Evolutionary conservation across 495 filamentous ascomycete species (phyloP).

Genomic region (Aspergillus asperescens): DNA sequence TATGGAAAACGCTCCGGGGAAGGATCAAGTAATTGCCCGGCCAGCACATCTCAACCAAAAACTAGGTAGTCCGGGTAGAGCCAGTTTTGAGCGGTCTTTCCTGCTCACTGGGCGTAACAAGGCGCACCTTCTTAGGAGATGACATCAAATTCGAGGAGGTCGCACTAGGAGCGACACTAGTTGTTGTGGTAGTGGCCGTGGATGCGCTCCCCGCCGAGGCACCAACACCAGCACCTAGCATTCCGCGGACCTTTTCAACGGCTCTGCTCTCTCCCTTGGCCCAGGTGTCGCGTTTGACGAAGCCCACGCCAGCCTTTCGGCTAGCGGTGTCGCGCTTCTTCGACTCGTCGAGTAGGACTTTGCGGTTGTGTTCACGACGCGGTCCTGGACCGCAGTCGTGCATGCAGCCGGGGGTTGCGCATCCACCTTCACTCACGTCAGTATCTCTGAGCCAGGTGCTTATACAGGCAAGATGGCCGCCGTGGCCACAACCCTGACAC

Average conservation of each 20-base stretch:
- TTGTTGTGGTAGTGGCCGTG: constrained; percentile 12
- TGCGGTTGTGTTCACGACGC: constrained; percentile 45
- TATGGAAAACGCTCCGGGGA: not conserved
- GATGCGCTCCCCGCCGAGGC: constrained; percentile 23
- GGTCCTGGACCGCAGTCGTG: constrained; percentile 66
- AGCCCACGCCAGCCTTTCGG: constrained; percentile 31
- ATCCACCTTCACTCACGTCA: constrained; percentile 60
- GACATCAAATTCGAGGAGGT: constrained; percentile 31
- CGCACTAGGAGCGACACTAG: constrained; percentile 17
- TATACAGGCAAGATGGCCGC: constrained; percentile 66
- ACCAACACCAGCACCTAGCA: constrained; percentile 31
- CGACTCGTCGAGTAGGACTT: constrained; percentile 29
- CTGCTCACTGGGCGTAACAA: constrained; percentile 43
- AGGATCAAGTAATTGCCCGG: not conserved
- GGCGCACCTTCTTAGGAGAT: constrained; percentile 43
- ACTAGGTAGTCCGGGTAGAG: constrained; percentile 23
- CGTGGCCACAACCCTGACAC: constrained; percentile 71
- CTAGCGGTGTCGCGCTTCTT: constrained; percentile 36
- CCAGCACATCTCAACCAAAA: constrained; percentile 11
- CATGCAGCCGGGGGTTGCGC: constrained; percentile 65
- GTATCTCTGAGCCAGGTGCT: constrained; percentile 57
- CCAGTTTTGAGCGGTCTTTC: constrained; percentile 23
- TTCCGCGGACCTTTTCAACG: constrained; percentile 45
- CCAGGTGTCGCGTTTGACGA: constrained; percentile 44
- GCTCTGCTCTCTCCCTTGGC: constrained; percentile 39